These are phyloP conservation scores for Annulohypoxylon moriforme DNA, from an alignment of 495 filamentous ascomycete species.

Conservation along the genomic window DNA sequence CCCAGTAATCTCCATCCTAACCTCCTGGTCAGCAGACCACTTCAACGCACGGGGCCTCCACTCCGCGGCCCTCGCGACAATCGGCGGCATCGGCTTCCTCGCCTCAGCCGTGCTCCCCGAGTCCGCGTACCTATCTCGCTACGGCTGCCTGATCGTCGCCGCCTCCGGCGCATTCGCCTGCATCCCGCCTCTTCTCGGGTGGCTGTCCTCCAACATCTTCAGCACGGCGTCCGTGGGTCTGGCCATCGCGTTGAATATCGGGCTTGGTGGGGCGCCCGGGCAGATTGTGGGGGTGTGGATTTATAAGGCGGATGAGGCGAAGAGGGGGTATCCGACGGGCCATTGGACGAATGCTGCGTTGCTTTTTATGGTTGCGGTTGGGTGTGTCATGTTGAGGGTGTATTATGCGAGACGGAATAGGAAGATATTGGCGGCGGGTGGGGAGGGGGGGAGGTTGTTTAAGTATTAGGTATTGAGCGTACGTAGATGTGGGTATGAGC, in stretches of 20 bases:
- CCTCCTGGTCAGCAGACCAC: conserved; percentile 72
- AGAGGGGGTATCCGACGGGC: conserved; percentile 73
- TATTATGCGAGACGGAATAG: conserved; percentile 57
- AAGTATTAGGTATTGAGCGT: conserved; percentile 37
- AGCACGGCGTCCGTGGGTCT: conserved; percentile 72
- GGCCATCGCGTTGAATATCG: conserved; percentile 75
- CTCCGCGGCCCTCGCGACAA: conserved; percentile 65
- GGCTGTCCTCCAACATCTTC: conserved; percentile 75
- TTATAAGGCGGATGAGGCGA: conserved; percentile 71
- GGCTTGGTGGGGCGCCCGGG: conserved; percentile 70
- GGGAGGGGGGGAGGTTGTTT: conserved; percentile 45
- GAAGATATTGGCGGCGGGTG: conserved; percentile 44
- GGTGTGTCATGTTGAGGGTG: conserved; percentile 51
- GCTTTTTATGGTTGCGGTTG: conserved; percentile 56
- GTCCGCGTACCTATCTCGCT: conserved; percentile 68
- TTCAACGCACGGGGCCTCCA: conserved; percentile 74
- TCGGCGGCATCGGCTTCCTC: conserved; percentile 75
- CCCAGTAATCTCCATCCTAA: conserved; percentile 63
- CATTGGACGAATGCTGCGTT: conserved; percentile 64
- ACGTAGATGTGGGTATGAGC: background rate
- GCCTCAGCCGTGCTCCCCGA: conserved; percentile 71
- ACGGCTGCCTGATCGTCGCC: conserved; percentile 76
- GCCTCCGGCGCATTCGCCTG: conserved; percentile 66
- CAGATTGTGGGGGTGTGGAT: conserved; percentile 81
- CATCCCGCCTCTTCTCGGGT: conserved; percentile 73